A percentile compares a stretch with the other conserved stretches of the same genome.
These are phyloP conservation scores for Thielaviopsis ethacetica DNA, from an alignment of 2,329 filamentous ascomycete genomes.

Conservation along the genomic window DNA sequence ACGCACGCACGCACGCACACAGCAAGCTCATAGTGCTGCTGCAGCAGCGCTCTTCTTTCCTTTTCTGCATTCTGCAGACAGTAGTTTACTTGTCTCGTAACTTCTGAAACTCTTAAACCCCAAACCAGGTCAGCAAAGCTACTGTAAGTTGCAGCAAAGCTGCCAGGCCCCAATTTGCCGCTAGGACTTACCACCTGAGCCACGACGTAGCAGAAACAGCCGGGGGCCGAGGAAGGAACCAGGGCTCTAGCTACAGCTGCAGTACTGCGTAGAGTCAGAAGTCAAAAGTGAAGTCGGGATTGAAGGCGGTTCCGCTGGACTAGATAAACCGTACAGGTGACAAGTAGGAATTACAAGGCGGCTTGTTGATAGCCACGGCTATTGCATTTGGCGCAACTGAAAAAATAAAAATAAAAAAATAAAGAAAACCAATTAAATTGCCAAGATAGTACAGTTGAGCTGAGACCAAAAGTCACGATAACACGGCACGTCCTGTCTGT, in stretches of 20 bases:
- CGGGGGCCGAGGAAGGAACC: background rate
- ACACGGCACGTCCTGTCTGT: background rate
- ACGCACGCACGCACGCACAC: no score
- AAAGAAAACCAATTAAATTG: no score
- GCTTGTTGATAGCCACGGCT: no score
- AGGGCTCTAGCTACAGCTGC: background rate
- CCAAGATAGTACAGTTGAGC: no score
- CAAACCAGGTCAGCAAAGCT: background rate
- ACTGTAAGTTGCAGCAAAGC: background rate
- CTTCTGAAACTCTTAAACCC: background rate
- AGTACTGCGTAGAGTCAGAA: no score
- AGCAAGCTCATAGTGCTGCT: no score
- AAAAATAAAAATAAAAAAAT: no score
- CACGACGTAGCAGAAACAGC: background rate
- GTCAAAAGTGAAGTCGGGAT: no score
- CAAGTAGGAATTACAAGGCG: no score
- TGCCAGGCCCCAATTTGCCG: background rate
- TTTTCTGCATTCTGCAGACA: background rate
- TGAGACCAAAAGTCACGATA: background rate
- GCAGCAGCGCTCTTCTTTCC: background rate
- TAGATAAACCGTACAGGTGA: no score
- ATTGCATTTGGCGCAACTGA: no score
- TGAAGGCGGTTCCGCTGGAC: no score
- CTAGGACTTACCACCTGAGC: background rate
- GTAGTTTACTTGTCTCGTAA: background rate